phyloP scores from a whole-genome alignment of 495 filamentous ascomycete genomes.

The Cetradonia linearis region DNA sequence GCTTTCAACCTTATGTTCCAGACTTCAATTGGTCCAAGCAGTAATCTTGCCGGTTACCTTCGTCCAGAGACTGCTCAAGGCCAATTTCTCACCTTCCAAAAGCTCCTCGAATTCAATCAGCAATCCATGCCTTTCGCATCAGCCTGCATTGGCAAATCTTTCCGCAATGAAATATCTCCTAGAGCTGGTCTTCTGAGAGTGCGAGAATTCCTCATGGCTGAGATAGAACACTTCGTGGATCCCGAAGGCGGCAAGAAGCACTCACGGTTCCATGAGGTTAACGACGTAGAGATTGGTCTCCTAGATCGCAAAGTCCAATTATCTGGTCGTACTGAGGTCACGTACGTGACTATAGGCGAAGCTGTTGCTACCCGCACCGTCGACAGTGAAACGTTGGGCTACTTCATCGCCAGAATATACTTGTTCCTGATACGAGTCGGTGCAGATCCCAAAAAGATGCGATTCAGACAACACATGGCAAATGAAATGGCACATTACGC shows the following conservation, averaged over 20 bases:
- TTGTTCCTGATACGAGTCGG: slow-evolving; percentile 63
- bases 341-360: slow-evolving; percentile 54
- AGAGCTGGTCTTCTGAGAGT: slow-evolving; percentile 57
- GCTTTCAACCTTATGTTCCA: slow-evolving; percentile 71
- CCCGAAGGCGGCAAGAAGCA: slow-evolving; percentile 64
- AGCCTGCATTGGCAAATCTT: slow-evolving; percentile 67
- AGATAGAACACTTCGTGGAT: slow-evolving; percentile 67
- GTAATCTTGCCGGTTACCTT: slow-evolving; percentile 52
- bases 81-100: slow-evolving; percentile 58
- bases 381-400: slow-evolving; percentile 80
- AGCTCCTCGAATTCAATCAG: slow-evolving; percentile 63
- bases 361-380: slow-evolving; percentile 59
- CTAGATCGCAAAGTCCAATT: slow-evolving; percentile 64
- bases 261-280: slow-evolving; percentile 51
- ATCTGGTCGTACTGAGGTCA: slow-evolving; percentile 51
- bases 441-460: slow-evolving; percentile 58
- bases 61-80: slow-evolving; percentile 60
- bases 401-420: slow-evolving; percentile 72
- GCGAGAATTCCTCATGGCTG: slow-evolving; percentile 64
- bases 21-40: slow-evolving; percentile 58
- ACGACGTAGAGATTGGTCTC: slow-evolving; percentile 51
- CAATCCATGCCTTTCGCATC: slow-evolving; percentile 62
- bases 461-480: slow-evolving; percentile 78
- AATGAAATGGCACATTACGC: slow-evolving; percentile 82
- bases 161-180: slow-evolving; percentile 65